These are phyloP conservation scores for Ceratocystis eucalypticola DNA, from an alignment of 2,329 filamentous ascomycete genomes.

Conservation along the genomic window DNA sequence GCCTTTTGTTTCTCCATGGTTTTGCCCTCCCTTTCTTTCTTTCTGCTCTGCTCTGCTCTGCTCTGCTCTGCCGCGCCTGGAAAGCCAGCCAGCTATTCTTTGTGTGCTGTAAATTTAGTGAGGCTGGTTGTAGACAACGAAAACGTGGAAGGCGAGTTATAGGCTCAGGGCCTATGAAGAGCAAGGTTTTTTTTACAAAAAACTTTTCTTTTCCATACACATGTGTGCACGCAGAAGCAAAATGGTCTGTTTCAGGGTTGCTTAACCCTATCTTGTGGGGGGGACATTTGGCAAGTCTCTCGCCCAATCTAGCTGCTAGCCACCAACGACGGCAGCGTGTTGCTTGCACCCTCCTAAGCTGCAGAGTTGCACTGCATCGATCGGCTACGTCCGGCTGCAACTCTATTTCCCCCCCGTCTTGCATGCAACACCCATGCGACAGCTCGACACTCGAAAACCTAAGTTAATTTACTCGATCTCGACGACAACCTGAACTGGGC, in stretches of 20 bases:
- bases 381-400: background rate
- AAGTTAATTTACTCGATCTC: no score
- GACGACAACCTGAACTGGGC: no score
- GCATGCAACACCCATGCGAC: conserved; percentile 3
- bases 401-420: background rate
- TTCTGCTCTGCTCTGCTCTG: background rate
- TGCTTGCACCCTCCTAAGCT: no score
- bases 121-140: background rate
- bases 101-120: background rate
- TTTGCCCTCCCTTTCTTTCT: background rate
- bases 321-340: no score
- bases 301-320: no score
- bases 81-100: background rate
- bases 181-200: no score
- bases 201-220: no score
- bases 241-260: background rate
- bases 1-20: background rate
- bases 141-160: no score
- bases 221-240: background rate
- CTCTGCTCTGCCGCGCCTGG: background rate
- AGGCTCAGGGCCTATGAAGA: no score
- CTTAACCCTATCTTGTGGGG: background rate
- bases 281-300: no score
- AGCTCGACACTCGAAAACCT: no score
- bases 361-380: background rate